These are phyloP conservation scores for Mycena floridula DNA, from an alignment of 768 basidiomycete species.

Conservation along the genomic window DNA sequence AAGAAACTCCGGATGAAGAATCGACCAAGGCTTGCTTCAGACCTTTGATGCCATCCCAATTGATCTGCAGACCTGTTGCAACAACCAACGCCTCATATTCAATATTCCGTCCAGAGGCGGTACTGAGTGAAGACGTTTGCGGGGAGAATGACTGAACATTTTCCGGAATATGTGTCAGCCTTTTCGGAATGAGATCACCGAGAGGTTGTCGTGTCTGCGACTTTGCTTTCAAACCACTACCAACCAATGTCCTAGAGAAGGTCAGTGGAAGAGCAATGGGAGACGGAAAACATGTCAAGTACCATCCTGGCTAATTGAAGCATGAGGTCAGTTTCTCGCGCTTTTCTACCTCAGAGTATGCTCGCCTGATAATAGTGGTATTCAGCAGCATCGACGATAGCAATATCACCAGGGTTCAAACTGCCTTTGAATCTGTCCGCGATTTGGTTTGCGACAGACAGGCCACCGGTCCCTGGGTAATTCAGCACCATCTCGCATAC, in stretches of 20 bases:
- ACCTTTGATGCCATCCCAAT: conserved; percentile 72
- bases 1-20: conserved; percentile 74
- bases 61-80: conserved; percentile 82
- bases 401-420: conserved; percentile 72
- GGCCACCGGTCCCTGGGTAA: conserved; percentile 65
- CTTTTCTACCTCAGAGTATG: neutral
- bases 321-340: conserved; percentile 3
- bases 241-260: conserved; percentile 76
- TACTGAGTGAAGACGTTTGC: conserved; percentile 63
- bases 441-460: conserved; percentile 84
- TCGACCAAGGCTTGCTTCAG: conserved; percentile 73
- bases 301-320: conserved; percentile 79
- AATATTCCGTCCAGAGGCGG: conserved; percentile 60
- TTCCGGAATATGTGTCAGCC: conserved; percentile 67
- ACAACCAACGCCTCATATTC: conserved; percentile 86
- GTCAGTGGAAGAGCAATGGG: neutral
- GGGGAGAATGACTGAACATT: conserved; percentile 75
- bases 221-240: conserved; percentile 77
- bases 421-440: conserved; percentile 75
- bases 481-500: conserved; percentile 2
- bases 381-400: conserved; percentile 75
- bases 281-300: conserved; percentile 16
- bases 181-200: conserved; percentile 62
- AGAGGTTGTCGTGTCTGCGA: conserved; percentile 61
- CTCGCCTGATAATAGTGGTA: conserved; percentile 82